Evolutionary conservation across 768 basidiomycete genomes (phyloP).

Genomic region (Leucocoprinus sp.): DNA sequence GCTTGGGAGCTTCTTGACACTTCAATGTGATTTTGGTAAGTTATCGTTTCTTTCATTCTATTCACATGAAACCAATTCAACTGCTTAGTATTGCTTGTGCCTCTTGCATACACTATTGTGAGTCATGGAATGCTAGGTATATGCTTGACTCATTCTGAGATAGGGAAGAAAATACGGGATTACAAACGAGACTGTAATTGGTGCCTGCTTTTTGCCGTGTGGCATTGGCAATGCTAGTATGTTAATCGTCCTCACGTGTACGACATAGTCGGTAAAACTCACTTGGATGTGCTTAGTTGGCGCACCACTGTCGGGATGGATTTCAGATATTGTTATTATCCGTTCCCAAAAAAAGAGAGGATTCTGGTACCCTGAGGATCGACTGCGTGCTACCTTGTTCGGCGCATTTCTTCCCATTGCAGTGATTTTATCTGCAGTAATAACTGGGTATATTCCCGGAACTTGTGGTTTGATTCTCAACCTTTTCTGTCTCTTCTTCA

Average conservation of each 20-base stretch:
- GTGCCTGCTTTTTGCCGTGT: slow-evolving; percentile 50
- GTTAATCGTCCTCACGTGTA: slow-evolving; percentile 16
- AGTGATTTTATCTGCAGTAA: slow-evolving; percentile 38
- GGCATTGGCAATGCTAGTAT: slow-evolving; percentile 53
- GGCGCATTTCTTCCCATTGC: slow-evolving; percentile 46
- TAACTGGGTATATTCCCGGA: slow-evolving; percentile 44
- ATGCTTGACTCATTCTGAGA: background rate
- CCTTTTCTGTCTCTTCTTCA: slow-evolving; percentile 14
- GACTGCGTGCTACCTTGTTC: slow-evolving; percentile 43
- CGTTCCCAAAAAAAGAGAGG: slow-evolving; percentile 43
- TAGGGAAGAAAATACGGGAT: slow-evolving; percentile 55
- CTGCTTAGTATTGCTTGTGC: slow-evolving; percentile 43
- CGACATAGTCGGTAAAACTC: background rate
- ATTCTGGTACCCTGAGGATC: slow-evolving; percentile 61
- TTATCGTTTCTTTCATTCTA: background rate
- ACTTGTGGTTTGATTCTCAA: slow-evolving; percentile 27
- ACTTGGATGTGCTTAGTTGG: slow-evolving; percentile 35
- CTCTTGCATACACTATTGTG: slow-evolving; percentile 63
- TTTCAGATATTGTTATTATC: slow-evolving; percentile 52
- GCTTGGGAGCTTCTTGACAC: slow-evolving; percentile 19
- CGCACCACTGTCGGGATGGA: slow-evolving; percentile 47
- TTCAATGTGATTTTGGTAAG: slow-evolving; percentile 33
- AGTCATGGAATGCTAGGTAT: slow-evolving; percentile 15
- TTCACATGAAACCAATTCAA: background rate
- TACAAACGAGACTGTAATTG: slow-evolving; percentile 47